These are phyloP conservation scores for Ascochyta clinopodiicola DNA, from an alignment of 2,329 filamentous ascomycete species.

Conservation along the genomic window DNA sequence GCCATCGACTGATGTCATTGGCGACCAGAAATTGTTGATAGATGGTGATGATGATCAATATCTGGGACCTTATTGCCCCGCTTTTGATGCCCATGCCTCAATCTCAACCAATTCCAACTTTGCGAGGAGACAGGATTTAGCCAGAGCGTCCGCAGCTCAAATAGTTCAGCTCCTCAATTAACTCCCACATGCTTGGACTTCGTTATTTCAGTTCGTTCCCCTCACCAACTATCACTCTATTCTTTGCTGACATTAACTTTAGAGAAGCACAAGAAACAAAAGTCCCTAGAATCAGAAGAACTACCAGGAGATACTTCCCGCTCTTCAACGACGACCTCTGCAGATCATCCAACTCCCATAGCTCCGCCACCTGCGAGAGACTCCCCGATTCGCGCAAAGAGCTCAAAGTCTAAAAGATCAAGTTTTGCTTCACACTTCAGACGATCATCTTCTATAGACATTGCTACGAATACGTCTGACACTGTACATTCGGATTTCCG, in stretches of 20 bases:
- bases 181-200: constrained; percentile 32
- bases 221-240: background rate
- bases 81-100: constrained; percentile 18
- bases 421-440: constrained; percentile 11
- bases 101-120: constrained; percentile 11
- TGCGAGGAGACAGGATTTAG: constrained; percentile 14
- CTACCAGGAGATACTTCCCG: constrained; percentile 7
- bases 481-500: background rate
- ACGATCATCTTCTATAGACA: constrained; percentile 9
- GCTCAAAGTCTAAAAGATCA: constrained; percentile 9
- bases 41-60: constrained; percentile 18
- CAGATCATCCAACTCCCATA: constrained; percentile 3
- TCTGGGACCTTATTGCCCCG: constrained; percentile 12
- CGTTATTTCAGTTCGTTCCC: constrained; percentile 24
- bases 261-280: constrained; percentile 28
- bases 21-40: background rate
- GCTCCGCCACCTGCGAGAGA: background rate
- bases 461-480: background rate
- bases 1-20: background rate
- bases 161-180: background rate
- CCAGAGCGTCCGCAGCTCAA: constrained; percentile 4
- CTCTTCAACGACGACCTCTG: constrained; percentile 15
- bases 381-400: constrained; percentile 1
- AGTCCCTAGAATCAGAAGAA: constrained; percentile 16
- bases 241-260: constrained; percentile 5